Percentiles rank a stretch among this genome's conserved stretches.
phyloP scores from a whole-genome alignment of 192 early-diverging fungal species.

The Spinellus fusiger region DNA sequence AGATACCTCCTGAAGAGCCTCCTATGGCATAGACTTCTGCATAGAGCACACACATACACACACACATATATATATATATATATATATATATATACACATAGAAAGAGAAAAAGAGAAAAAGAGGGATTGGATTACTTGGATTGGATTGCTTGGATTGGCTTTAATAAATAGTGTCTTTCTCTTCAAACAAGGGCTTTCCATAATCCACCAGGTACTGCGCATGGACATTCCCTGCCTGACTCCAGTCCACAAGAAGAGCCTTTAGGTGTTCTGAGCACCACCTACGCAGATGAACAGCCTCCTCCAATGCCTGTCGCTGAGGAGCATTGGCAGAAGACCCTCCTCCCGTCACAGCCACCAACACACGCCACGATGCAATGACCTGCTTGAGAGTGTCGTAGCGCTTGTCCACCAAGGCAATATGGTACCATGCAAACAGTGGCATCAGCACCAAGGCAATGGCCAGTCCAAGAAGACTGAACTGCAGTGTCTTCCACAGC shows the following conservation, averaged over 20 bases:
- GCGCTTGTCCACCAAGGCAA: conserved; percentile 29
- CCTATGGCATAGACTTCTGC: too few relatives aligned
- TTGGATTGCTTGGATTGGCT: too few relatives aligned
- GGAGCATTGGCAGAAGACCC: background rate
- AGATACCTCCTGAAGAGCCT: too few relatives aligned
- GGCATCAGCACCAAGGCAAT: conserved; percentile 20
- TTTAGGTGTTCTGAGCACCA: conserved; percentile 17
- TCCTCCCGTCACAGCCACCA: conserved; percentile 17
- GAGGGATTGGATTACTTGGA: too few relatives aligned
- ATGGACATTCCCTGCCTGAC: background rate
- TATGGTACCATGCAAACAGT: conserved; percentile 44
- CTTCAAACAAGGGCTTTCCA: conserved; percentile 7
- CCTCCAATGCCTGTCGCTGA: conserved; percentile 11
- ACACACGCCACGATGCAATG: conserved; percentile 29
- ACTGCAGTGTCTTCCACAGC: conserved; percentile 24
- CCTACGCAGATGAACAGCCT: conserved; percentile 11
- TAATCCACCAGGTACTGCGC: conserved; percentile 15
- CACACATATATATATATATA: too few relatives aligned
- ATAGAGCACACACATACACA: too few relatives aligned
- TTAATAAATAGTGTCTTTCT: too few relatives aligned
- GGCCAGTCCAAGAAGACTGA: conserved; percentile 22
- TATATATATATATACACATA: too few relatives aligned
- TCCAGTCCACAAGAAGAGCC: background rate
- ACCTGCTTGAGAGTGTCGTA: conserved; percentile 32
- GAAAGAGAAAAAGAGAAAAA: too few relatives aligned